A percentile compares a stretch with the other conserved stretches of the same genome.
Evolutionary conservation across 176 grass and related monocot genomes (phyloP).

Genomic region (Eremochloa ophiuroides): DNA sequence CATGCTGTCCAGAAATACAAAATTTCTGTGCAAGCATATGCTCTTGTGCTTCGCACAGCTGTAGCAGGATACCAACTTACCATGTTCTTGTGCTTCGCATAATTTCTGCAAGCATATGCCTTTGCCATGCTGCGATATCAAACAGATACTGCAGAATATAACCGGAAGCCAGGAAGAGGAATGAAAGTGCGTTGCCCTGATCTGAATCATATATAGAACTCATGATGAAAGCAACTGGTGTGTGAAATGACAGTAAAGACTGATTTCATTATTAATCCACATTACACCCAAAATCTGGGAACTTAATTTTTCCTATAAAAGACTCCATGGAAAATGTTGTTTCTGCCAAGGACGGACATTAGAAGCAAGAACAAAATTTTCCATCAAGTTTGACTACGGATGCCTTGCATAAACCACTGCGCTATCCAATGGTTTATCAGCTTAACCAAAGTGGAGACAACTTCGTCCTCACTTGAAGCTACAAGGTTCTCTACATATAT

Average conservation of each 20-base stretch:
- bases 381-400: background rate
- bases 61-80: background rate
- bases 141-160: background rate
- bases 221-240: background rate
- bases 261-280: background rate
- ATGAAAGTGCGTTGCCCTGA: background rate
- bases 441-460: conserved; percentile 20
- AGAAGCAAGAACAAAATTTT: conserved; percentile 24
- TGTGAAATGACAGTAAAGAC: background rate
- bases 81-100: background rate
- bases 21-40: background rate
- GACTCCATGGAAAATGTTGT: background rate
- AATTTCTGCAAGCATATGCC: background rate
- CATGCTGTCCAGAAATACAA: background rate
- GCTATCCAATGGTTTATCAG: background rate
- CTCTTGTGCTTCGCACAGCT: background rate
- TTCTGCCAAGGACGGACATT: conserved; percentile 8
- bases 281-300: conserved; percentile 1
- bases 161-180: background rate
- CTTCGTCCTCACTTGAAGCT: conserved; percentile 29
- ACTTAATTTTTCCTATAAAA: conserved; percentile 8
- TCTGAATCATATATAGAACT: conserved; percentile 9
- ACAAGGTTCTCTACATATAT: conserved; percentile 25
- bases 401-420: conserved; percentile 11
- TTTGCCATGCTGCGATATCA: background rate